Base-by-base conservation (phyloP, 768 basidiomycete species). In the Saitozyma sp. region DNA sequence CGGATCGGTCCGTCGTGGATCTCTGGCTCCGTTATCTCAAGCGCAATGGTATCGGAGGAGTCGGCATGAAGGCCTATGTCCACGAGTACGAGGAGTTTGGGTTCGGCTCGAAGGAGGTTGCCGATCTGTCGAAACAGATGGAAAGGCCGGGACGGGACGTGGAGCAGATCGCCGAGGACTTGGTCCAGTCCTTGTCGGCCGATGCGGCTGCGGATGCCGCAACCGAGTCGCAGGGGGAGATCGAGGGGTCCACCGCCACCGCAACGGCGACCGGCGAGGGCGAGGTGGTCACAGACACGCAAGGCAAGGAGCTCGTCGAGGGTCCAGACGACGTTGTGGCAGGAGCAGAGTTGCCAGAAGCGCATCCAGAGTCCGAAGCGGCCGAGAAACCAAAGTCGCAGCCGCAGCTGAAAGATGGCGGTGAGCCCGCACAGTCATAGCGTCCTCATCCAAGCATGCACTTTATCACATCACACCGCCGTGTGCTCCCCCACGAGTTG, bases 21-120 rank as follows among this genome's bases (percentile, higher is more conserved):
- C 83, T 86, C 63, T 96, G 89, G 91, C 80, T 91, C 57, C 81
- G 84, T 67, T 98, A 95, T 74, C 77, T 98, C 45, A 81, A 86
- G 68, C 82, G 82, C 65, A 88, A 97, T 79, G 84, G 85, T 49
- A 78, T 96, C 71, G 86, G 87, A 0, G 94, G 95, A 39, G 91
- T 98, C 0, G 93, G 92, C 20, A 87, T 97, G 83, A 84, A 89
- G 66, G 85, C 88, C 19, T 86, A 88, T 54, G 84, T 84, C 63
- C 92, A 91, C 87, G 88, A 92, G 71, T 80, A 84, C 81, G 81
- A 82, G 78, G 83, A 87, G 76, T 40, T 83, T 79, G 82, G 87
- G 67, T 67, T 84, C 80, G 85, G 85, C 8, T 68, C 76, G 54
- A 78, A 82, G 75, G 70, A 68, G 50, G 65, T 80, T 58, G 78